phyloP scores from a whole-genome alignment of 768 basidiomycete species.

The Antrodiella citrinella region DNA sequence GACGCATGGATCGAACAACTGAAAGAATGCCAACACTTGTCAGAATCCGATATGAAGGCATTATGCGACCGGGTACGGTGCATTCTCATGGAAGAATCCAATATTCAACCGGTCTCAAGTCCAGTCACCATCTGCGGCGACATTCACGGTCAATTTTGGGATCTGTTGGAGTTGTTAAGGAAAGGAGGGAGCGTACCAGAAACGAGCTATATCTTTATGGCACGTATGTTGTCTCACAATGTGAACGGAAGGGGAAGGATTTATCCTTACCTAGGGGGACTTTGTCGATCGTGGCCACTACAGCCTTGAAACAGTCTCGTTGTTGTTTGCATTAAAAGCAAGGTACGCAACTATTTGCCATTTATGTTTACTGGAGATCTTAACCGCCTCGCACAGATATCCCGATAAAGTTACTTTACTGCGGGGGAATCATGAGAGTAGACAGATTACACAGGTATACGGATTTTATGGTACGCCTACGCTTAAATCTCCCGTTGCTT shows the following conservation, averaged over 20 bases:
- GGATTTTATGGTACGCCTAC: conserved; percentile 83
- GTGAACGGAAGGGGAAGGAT: conserved; percentile 7
- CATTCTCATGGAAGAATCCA: conserved; percentile 92
- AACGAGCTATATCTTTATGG: conserved; percentile 95
- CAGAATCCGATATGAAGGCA: conserved; percentile 87
- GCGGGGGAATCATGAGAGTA: conserved; percentile 92
- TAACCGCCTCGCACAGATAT: conserved; percentile 65
- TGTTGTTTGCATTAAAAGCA: conserved; percentile 84
- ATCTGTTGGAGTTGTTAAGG: conserved; percentile 81
- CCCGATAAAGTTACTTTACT: conserved; percentile 89
- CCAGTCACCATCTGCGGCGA: conserved; percentile 96
- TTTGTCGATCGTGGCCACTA: conserved; percentile 98
- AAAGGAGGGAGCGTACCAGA: conserved; percentile 83
- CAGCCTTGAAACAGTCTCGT: conserved; percentile 88
- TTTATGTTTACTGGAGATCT: too few relatives aligned
- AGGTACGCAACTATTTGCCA: conserved; percentile 40
- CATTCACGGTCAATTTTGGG: conserved; percentile 98
- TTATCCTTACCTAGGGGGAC: conserved; percentile 58
- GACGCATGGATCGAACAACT: conserved; percentile 89
- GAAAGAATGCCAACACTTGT: conserved; percentile 77
- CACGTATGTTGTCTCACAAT: conserved; percentile 40
- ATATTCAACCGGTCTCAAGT: conserved; percentile 92
- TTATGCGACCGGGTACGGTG: conserved; percentile 86
- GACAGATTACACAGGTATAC: conserved; percentile 97
- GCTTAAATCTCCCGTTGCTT: too few relatives aligned